Conservation (phyloP, 2,329 filamentous ascomycete genomes). For the Septoria linicola region DNA sequence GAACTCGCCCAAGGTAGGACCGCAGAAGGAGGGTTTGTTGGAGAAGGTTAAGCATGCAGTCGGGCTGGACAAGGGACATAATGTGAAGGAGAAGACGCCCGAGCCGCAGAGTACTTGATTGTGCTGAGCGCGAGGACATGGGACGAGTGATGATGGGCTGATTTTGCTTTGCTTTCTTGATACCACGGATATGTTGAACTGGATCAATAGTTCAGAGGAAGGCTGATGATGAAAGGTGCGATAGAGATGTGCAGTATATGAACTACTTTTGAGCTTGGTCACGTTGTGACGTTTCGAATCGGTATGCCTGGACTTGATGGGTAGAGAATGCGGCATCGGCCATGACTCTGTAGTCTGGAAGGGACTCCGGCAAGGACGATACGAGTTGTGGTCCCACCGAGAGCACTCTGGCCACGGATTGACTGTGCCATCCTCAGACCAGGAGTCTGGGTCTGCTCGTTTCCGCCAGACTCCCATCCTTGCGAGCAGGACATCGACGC, state of each 20-base stretch:
- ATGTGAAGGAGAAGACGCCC: constrained; percentile 28
- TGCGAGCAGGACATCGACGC: too few species aligned
- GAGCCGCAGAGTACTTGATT: constrained; percentile 12
- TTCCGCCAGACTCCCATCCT: too few species aligned
- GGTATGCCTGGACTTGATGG: too few species aligned
- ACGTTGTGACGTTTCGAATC: too few species aligned
- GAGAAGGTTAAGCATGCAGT: constrained; percentile 46
- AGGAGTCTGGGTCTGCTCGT: too few species aligned
- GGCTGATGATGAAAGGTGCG: neutral
- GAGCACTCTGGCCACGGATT: too few species aligned
- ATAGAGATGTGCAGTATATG: neutral
- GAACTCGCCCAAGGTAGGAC: constrained; percentile 1
- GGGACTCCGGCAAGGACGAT: too few species aligned
- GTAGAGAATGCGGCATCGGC: too few species aligned
- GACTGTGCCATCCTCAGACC: too few species aligned
- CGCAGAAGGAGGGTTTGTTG: constrained; percentile 38
- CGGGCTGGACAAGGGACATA: constrained; percentile 28
- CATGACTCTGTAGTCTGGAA: too few species aligned
- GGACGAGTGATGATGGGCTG: neutral
- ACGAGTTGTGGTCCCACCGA: too few species aligned
- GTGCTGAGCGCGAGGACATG: neutral
- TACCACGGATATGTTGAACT: neutral
- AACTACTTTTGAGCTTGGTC: too few species aligned
- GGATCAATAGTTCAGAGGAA: neutral
- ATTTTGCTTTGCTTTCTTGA: neutral